Evolutionary conservation across 1,284 basidiomycete genomes (phyloP), one percentile per base, ranked within the genome.

Genomic region (Ganoderma lucidum): DNA sequence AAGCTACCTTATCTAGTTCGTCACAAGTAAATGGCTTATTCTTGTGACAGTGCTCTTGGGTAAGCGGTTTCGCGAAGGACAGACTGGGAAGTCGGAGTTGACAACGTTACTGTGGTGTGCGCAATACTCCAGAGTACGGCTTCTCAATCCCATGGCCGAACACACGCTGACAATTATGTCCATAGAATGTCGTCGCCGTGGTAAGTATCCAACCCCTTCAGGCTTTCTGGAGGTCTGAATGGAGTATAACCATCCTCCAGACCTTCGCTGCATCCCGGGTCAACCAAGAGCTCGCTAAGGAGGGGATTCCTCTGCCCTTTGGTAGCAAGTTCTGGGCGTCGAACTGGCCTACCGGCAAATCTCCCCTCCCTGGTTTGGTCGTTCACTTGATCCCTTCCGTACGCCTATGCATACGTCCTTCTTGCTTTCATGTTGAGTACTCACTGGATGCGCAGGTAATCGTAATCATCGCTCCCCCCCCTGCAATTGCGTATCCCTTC

Each of bases 401-500:
- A 82, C 67, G 81, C 80, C 42, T 79, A 85, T 66, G 82, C 82
- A 78, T 81, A 81, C 2, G 19, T 3, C 17, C 17, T 19, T 41
- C 9, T 3, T 45, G 6, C 15, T 10, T 23, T 35, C 45, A 9
- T 23, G 8, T 17, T 23, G 10, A 12, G 14, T 17, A 23, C 45
- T 42, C 1, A 53, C 10, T 6, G 12, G 39, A 30, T 19, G n/a
- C 8, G n/a, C 55, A 88, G 87, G 78, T 90, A 23, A 79, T 85
- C n/a, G 81, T 89, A 70, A 81, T 89, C 70, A 74, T 87, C 30
- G 82, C 81, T 1, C 83, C 88, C 0, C 91, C 91, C 5, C 86
- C 90, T 0, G 87, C 88, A 1, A 91, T 92, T 73, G 90, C 89
- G 0, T 93, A 91, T 74, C 82, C 89, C 14, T 91, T 93, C 78